Evolutionary conservation across 345 rosid species (phyloP).

Genomic region (Syzygium oleosum): DNA sequence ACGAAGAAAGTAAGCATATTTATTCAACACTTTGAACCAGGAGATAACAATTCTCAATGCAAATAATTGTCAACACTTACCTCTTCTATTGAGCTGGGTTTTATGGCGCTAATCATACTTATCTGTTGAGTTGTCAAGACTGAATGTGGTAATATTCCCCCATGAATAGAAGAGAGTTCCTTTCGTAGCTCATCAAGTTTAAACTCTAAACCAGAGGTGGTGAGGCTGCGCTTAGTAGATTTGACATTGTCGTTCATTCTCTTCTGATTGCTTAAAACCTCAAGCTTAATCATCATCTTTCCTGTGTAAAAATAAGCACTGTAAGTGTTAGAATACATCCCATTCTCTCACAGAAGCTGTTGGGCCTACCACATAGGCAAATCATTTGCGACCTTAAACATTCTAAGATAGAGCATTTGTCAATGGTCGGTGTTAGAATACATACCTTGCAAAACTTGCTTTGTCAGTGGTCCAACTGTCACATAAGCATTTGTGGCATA

Average conservation of each 20-base stretch:
- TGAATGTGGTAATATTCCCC: constrained; percentile 83
- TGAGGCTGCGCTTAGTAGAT: constrained; percentile 29
- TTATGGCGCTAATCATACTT: constrained; percentile 40
- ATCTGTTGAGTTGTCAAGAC: constrained; percentile 74
- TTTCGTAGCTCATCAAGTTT: constrained; percentile 78
- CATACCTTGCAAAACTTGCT: constrained; percentile 67
- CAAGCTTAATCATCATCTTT: constrained; percentile 55
- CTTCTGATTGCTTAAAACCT: constrained; percentile 40
- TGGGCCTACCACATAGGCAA: not conserved
- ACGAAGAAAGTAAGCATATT: not conserved
- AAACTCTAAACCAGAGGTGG: constrained; percentile 43
- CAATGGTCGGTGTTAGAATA: constrained; percentile 30
- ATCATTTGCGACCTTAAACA: not conserved
- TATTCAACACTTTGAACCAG: not conserved
- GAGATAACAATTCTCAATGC: not conserved
- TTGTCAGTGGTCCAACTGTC: constrained; percentile 71
- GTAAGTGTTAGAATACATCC: not conserved
- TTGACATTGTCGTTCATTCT: constrained; percentile 16
- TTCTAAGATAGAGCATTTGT: constrained; percentile 19
- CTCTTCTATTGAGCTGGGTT: constrained; percentile 57
- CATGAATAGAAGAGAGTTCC: constrained; percentile 54
- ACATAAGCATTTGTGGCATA: constrained; percentile 93
- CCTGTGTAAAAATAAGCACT: constrained; percentile 15
- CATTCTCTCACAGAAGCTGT: not conserved
- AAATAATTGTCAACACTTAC: constrained; percentile 18